phyloP scores from a whole-genome alignment of 441 rosid species.

The Flueggea neowawraea region DNA sequence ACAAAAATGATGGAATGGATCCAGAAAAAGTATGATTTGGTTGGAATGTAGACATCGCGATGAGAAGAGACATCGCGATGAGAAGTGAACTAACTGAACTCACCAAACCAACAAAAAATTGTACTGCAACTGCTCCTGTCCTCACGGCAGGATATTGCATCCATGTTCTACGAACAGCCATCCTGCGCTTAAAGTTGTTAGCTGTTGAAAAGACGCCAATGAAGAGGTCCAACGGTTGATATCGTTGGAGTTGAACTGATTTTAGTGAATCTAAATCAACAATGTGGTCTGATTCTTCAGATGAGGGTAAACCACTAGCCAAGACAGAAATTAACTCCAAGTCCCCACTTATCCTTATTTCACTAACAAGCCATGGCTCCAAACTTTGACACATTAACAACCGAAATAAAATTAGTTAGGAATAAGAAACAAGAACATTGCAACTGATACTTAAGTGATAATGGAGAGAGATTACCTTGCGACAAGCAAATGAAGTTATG shows the following conservation, averaged over 20 bases:
- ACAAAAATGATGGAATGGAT: too few species aligned
- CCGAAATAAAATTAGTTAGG: conserved; percentile 1
- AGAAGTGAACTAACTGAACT: conserved; percentile 19
- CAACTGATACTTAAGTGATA: background rate
- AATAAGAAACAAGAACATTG: background rate
- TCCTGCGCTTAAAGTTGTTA: conserved; percentile 88
- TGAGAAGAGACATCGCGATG: background rate
- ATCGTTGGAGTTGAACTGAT: conserved; percentile 52
- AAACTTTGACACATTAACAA: conserved; percentile 22
- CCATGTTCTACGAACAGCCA: conserved; percentile 99
- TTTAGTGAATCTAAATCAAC: conserved; percentile 66
- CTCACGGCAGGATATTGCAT: conserved; percentile 86
- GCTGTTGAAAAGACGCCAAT: conserved; percentile 94
- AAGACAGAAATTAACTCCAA: conserved; percentile 27
- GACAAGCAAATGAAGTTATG: conserved; percentile 14
- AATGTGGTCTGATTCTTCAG: conserved; percentile 36
- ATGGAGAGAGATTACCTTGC: conserved; percentile 22
- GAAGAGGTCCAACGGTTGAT: conserved; percentile 60
- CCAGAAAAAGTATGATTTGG: too few species aligned
- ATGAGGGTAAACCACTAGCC: conserved; percentile 46
- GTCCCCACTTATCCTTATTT: conserved; percentile 37
- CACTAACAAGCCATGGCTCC: conserved; percentile 48
- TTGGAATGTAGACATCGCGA: background rate
- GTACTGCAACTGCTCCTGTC: conserved; percentile 75
- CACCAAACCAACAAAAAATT: conserved; percentile 97